Evolutionary conservation across 2,329 filamentous ascomycete species (phyloP), one percentile per base, ranked within the genome.

Genomic region (Pezicula rhizophila): DNA sequence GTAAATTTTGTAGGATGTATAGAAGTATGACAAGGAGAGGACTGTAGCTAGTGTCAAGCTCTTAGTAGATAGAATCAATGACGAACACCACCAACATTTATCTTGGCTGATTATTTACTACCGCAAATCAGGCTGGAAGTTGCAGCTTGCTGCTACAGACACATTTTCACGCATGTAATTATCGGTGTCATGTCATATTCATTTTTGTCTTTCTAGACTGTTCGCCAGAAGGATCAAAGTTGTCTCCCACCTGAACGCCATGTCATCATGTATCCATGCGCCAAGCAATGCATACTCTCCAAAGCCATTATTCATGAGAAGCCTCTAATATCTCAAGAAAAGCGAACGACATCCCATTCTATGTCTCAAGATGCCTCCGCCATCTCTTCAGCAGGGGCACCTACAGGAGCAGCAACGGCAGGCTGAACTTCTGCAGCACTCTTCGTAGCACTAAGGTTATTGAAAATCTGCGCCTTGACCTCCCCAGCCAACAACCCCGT

Each of bases 381-480:
- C 14, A 40, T 33, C 10, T 34, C 26, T 10, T 25, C 18, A 38
- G 18, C 39, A 33, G 12, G 8, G 12, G 14, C 18, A 40, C 10
- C 35, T 17, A 45, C 49, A 8, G 50, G 39, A 15, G 37, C 38
- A 33, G 44, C 38, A 31, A 50, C 25, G 11, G 49, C 17, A 26
- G 46, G 25, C 37, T 40, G 28, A 20, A 18, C 12, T 35, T 35
- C 31, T 17, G 25, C 20, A 7, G 43, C 26, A 23, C 54, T 51
- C 4, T 14, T 7, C 25, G 42, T 45, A 31, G 58, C 55, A 39
- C 57, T 58, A 14, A 64, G 49, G 2, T 63, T 63, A 52, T 65
- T 66, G 57, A 78, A 78, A 8, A 78, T 63, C 52, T 69, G 72
- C 53, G 71, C 70, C 60, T 77, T 78, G 25, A 77, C 71, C 41